Percentiles rank a stretch among this genome's conserved stretches.
Conservation (phyloP, 768 basidiomycete species). For the Podaxis sp. region DNA sequence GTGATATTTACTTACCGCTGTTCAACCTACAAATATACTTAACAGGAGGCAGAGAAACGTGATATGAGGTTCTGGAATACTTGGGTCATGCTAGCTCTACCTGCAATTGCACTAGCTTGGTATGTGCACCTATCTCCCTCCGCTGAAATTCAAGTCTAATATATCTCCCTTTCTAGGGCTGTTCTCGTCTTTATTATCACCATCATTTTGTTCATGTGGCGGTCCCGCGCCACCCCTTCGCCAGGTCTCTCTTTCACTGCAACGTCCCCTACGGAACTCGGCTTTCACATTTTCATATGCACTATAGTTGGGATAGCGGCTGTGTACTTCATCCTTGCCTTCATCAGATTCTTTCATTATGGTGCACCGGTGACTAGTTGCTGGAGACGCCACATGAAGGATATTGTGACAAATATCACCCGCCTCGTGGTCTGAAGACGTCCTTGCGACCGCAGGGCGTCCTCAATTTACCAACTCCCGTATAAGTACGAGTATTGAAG, state of each 20-base stretch:
- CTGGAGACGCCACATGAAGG: background rate
- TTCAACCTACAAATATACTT: too few species aligned
- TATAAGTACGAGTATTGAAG: too few species aligned
- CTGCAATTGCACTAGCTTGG: constrained; percentile 62
- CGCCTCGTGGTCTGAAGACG: background rate
- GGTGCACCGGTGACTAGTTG: constrained; percentile 18
- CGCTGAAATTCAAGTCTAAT: background rate
- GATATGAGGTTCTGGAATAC: constrained; percentile 51
- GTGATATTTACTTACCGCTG: background rate
- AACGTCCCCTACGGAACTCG: background rate
- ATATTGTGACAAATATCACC: background rate
- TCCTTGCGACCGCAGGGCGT: too few species aligned
- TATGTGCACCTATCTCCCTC: constrained; percentile 19
- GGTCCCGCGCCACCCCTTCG: background rate
- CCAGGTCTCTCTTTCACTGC: background rate
- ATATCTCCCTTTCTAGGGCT: background rate
- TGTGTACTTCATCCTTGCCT: background rate
- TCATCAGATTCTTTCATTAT: background rate
- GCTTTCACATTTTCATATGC: background rate
- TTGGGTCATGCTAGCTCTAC: constrained; percentile 64
- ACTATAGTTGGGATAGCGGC: background rate
- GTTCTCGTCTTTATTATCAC: background rate
- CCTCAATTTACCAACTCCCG: too few species aligned
- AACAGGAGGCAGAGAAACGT: constrained; percentile 50
- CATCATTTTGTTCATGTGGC: background rate